Evolutionary conservation across 805 yeast species (phyloP).

Genomic region (Candida takata): DNA sequence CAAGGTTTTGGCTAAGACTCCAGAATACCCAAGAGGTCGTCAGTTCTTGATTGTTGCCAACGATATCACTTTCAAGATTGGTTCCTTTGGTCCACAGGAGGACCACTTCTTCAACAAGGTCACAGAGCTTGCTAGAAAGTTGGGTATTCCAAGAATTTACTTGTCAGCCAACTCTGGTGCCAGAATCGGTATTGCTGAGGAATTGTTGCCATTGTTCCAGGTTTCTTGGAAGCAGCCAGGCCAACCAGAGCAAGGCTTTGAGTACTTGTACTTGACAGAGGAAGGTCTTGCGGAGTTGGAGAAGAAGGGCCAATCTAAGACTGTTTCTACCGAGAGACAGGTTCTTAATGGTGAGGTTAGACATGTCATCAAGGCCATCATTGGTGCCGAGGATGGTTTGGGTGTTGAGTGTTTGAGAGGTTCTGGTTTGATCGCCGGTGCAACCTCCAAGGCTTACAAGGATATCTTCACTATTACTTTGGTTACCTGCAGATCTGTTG

Average conservation of each 20-base stretch:
- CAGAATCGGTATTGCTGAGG: slow-evolving; percentile 97
- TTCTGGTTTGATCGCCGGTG: slow-evolving; percentile 98
- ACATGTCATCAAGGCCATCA: slow-evolving; percentile 70
- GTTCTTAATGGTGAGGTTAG: slow-evolving; percentile 86
- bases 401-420: slow-evolving; percentile 99
- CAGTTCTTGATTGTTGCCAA: slow-evolving; percentile 89
- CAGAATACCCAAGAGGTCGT: slow-evolving; percentile 96
- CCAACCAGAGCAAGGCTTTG: slow-evolving; percentile 80
- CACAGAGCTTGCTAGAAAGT: slow-evolving; percentile 82
- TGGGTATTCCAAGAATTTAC: slow-evolving; percentile 93
- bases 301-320: slow-evolving; percentile 50
- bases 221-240: slow-evolving; percentile 86
- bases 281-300: slow-evolving; percentile 54
- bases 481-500: slow-evolving; percentile 99
- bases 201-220: slow-evolving; percentile 77
- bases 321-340: slow-evolving; percentile 66
- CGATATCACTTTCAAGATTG: slow-evolving; percentile 96
- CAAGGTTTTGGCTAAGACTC: slow-evolving; percentile 83
- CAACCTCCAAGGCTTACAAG: slow-evolving; percentile 94
- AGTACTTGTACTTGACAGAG: slow-evolving; percentile 73
- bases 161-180: slow-evolving; percentile 99
- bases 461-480: slow-evolving; percentile 97
- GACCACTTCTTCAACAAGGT: slow-evolving; percentile 88
- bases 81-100: slow-evolving; percentile 97
- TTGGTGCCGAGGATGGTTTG: slow-evolving; percentile 93